Evolutionary conservation across 495 filamentous ascomycete genomes (phyloP), one percentile per base, ranked within the genome.

Genomic region (Penicillium longicatenatum): DNA sequence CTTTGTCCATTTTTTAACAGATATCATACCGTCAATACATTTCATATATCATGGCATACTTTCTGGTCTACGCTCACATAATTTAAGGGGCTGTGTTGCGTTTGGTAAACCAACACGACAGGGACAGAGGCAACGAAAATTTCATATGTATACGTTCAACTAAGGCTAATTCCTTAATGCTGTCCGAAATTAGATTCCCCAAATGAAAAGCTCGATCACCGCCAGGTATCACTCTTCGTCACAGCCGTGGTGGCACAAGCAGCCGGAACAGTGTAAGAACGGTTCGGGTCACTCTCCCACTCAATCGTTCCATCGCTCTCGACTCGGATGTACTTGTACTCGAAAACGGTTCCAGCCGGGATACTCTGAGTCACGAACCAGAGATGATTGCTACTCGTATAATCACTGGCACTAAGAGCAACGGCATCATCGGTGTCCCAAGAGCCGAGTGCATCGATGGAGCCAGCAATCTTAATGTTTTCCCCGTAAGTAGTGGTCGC

Each of bases 241-340:
- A 70, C 70, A 14, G 74, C 64, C 2, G 71, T 79, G 0, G 57
- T 64, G 66, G 16, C 16, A 17, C 86, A 86, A 14, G 65, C 71
- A 5, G 63, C 60, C 0, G 84, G 75, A 16, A 89, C 82, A 0
- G 79, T 83, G 59, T 79, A 86, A 6, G 67, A 71, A 44, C 79
- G 79, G 63, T 92, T 89, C 0, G 84, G 80, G 65, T 87, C 84
- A 31, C 77, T 74, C 70, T 90, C 86, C 88, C 87, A 90, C 21
- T 62, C 71, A 2, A 88, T 74, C 1, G 67, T 66, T 4, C 85
- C 82, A 65, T 84, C 78, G 2, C 71, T 66, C 42, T 76, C 73
- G 33, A 86, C 72, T 8, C 80, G 79, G 55, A 91, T 83, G 60
- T 83, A 92, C 73, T 91, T 91, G 64, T 90, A 91, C 68, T 86